Evolutionary conservation across 1,284 basidiomycete genomes (phyloP).

Genomic region (Irpex sp.): DNA sequence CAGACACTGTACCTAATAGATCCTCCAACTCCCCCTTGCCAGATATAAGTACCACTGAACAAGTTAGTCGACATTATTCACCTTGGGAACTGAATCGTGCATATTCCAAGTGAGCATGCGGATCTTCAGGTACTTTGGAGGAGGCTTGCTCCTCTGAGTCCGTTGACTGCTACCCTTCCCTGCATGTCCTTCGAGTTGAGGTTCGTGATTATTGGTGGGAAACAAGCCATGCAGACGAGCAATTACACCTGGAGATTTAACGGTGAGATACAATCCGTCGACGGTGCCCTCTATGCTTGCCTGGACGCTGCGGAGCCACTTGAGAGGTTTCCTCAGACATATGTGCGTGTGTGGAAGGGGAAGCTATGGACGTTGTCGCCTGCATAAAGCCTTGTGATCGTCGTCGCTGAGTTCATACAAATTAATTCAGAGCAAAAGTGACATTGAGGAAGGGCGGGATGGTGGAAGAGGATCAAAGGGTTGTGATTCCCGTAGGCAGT

Average conservation of each 20-base stretch:
- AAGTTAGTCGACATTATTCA: conserved; percentile 21
- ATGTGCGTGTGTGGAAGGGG: not conserved
- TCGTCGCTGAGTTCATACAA: not conserved
- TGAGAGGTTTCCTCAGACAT: not conserved
- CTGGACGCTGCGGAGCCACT: conserved; percentile 6
- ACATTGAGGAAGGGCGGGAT: not conserved
- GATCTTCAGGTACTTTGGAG: conserved; percentile 43
- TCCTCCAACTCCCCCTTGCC: conserved; percentile 72
- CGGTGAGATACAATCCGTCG: not conserved
- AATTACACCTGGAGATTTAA: conserved; percentile 29
- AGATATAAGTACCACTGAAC: not conserved
- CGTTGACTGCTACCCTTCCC: conserved; percentile 20
- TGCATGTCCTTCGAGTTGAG: conserved; percentile 9
- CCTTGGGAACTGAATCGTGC: conserved; percentile 75
- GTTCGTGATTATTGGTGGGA: conserved; percentile 17
- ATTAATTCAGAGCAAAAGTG: not conserved
- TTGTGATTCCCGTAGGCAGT: not conserved
- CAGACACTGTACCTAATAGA: conserved; percentile 63
- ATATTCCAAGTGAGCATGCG: conserved; percentile 68
- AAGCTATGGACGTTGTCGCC: not conserved
- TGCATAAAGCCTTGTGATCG: not conserved
- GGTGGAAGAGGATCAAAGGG: not conserved
- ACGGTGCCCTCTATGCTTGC: not conserved
- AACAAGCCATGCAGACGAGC: conserved; percentile 43
- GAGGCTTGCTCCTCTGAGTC: conserved; percentile 24